Percentiles rank a stretch among this genome's conserved stretches.
phyloP scores from a whole-genome alignment of 306 rosid species.

The Acacia confusa region DNA sequence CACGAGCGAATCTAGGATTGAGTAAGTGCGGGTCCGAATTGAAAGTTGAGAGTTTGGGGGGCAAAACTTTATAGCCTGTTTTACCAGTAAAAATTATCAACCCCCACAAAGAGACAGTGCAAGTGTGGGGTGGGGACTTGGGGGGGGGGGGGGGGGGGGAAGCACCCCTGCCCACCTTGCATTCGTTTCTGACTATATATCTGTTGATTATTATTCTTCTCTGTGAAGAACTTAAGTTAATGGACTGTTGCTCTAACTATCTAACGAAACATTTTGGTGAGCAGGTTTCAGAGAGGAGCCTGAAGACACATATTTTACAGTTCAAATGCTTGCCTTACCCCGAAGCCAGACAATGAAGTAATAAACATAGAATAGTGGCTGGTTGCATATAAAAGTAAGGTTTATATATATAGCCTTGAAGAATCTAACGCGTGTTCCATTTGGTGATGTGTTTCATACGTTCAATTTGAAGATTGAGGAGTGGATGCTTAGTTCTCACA shows the following conservation, averaged over 20 bases:
- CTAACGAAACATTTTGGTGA: slow-evolving; percentile 20
- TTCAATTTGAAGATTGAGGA: slow-evolving; percentile 34
- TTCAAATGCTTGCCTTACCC: slow-evolving; percentile 43
- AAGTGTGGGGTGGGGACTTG: no score
- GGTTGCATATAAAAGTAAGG: neutral
- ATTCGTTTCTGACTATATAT: neutral
- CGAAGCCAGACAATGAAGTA: slow-evolving; percentile 42
- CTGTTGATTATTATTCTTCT: slow-evolving; percentile 19
- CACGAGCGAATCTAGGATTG: neutral
- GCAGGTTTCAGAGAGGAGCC: slow-evolving; percentile 83
- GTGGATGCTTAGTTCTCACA: slow-evolving; percentile 34
- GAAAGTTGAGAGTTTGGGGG: no score
- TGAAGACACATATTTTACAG: slow-evolving; percentile 74
- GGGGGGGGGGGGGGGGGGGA: no score
- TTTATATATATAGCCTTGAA: slow-evolving; percentile 28
- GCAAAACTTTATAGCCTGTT: no score
- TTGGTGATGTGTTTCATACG: slow-evolving; percentile 32
- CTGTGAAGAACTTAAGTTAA: neutral
- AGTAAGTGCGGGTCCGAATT: no score
- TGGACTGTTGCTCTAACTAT: neutral
- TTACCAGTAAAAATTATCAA: no score
- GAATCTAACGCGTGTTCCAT: slow-evolving; percentile 30
- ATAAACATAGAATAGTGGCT: slow-evolving; percentile 25
- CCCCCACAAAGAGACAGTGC: no score
- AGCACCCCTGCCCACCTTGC: no score